A percentile compares a stretch with the other conserved stretches of the same genome.
phyloP scores from a whole-genome alignment of 495 filamentous ascomycete genomes.

The Trichoderma gamsii region DNA sequence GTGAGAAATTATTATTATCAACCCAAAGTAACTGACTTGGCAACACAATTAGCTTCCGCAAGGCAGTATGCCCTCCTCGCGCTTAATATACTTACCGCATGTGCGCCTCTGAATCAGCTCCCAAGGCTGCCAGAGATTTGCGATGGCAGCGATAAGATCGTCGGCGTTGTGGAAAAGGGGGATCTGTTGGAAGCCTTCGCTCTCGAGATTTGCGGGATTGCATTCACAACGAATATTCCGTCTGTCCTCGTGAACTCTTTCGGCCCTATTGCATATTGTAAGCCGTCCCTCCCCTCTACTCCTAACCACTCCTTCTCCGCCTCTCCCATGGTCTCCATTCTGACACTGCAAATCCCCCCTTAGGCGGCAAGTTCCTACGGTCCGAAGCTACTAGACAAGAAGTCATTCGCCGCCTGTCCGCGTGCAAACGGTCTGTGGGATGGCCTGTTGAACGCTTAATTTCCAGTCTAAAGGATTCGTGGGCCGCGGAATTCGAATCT shows the following conservation, averaged over 20 bases:
- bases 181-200: constrained; percentile 26
- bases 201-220: constrained; percentile 28
- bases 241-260: constrained; percentile 36
- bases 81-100: background rate
- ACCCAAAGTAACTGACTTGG: background rate
- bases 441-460: constrained; percentile 27
- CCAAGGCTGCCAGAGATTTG: background rate
- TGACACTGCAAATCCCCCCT: background rate
- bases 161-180: background rate
- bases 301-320: background rate
- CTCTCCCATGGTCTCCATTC: background rate
- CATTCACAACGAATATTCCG: constrained; percentile 30
- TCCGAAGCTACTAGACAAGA: constrained; percentile 21
- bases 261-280: constrained; percentile 36
- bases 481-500: constrained; percentile 15
- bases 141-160: background rate
- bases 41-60: background rate
- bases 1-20: background rate
- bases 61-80: background rate
- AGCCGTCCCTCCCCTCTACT: constrained; percentile 12
- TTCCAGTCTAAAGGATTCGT: constrained; percentile 19
- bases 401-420: constrained; percentile 18
- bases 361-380: constrained; percentile 23
- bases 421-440: constrained; percentile 23
- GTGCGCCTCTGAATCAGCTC: background rate